Conservation (phyloP, 192 early-diverging fungal genomes). For the Rhizophagus sp. region DNA sequence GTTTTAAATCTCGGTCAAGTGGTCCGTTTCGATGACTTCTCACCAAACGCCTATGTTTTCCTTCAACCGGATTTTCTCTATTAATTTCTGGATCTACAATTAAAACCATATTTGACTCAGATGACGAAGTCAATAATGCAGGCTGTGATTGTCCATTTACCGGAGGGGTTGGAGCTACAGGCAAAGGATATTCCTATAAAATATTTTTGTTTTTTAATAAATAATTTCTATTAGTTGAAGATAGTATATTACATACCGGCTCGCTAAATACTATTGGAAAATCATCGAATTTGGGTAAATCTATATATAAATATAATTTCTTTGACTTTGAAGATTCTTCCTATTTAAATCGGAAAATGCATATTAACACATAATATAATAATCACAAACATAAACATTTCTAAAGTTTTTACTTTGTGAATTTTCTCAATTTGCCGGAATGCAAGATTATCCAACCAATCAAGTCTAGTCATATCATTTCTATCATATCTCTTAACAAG, state of each 20-base stretch:
- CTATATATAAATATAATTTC: slow-evolving; percentile 78
- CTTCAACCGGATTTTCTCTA: slow-evolving; percentile 94
- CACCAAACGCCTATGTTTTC: slow-evolving; percentile 87
- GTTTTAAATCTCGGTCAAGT: slow-evolving; percentile 94
- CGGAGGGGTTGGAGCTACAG: slow-evolving; percentile 23
- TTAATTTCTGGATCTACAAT: slow-evolving; percentile 81
- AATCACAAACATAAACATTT: not conserved
- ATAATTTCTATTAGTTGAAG: slow-evolving; percentile 8
- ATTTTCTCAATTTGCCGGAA: slow-evolving; percentile 89
- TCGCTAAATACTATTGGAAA: slow-evolving; percentile 96
- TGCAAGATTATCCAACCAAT: slow-evolving; percentile 92
- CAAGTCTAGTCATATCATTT: slow-evolving; percentile 81
- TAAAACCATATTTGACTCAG: slow-evolving; percentile 43
- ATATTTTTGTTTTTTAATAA: not conserved
- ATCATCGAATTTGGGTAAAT: slow-evolving; percentile 95
- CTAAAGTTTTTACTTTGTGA: slow-evolving; percentile 53
- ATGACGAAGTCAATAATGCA: slow-evolving; percentile 11
- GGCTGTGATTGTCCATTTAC: not conserved
- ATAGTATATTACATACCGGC: slow-evolving; percentile 49
- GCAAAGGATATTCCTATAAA: slow-evolving; percentile 58
- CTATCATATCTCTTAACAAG: slow-evolving; percentile 82
- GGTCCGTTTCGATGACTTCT: slow-evolving; percentile 89
- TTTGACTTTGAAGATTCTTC: slow-evolving; percentile 54
- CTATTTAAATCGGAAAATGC: slow-evolving; percentile 31
- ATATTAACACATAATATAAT: not conserved